These are phyloP conservation scores for Trametes versicolor DNA, from an alignment of 1,284 basidiomycete genomes.

Conservation along the genomic window DNA sequence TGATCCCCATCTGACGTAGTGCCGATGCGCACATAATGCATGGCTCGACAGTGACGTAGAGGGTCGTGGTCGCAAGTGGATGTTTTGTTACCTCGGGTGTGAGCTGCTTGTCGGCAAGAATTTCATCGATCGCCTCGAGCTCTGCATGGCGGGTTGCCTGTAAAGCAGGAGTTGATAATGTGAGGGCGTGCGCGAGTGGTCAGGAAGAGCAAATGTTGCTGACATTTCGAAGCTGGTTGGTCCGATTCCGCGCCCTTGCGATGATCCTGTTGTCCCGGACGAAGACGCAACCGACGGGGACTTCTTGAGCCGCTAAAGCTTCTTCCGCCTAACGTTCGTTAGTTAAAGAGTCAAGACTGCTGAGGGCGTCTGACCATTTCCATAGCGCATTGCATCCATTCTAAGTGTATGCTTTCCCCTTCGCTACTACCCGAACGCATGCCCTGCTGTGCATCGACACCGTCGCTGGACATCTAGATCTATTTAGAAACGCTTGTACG, in stretches of 20 bases:
- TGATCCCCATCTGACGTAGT: constrained; percentile 92
- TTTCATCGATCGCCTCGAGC: constrained; percentile 94
- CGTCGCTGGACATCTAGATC: no score
- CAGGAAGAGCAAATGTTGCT: no score
- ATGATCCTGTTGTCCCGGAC: constrained; percentile 83
- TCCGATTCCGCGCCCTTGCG: constrained; percentile 90
- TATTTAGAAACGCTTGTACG: no score
- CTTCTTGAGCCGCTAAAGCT: constrained; percentile 87
- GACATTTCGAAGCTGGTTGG: constrained; percentile 94
- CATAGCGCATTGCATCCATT: constrained; percentile 38
- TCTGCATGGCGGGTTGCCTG: constrained; percentile 98
- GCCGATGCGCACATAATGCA: constrained; percentile 99
- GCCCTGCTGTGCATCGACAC: no score
- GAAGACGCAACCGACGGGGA: constrained; percentile 98
- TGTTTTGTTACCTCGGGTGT: constrained; percentile 61
- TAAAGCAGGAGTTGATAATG: not conserved
- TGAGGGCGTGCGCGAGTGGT: no score
- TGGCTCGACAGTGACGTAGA: constrained; percentile 99
- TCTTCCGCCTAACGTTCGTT: constrained; percentile 72
- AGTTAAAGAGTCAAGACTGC: not conserved
- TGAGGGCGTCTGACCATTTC: constrained; percentile 27
- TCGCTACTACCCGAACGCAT: not conserved
- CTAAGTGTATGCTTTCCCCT: constrained; percentile 29
- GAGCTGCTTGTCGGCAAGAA: constrained; percentile 72
- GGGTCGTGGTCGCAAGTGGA: constrained; percentile 82